Evolutionary conservation across 176 grass and related monocot genomes (phyloP).

Genomic region (Avena atlantica): DNA sequence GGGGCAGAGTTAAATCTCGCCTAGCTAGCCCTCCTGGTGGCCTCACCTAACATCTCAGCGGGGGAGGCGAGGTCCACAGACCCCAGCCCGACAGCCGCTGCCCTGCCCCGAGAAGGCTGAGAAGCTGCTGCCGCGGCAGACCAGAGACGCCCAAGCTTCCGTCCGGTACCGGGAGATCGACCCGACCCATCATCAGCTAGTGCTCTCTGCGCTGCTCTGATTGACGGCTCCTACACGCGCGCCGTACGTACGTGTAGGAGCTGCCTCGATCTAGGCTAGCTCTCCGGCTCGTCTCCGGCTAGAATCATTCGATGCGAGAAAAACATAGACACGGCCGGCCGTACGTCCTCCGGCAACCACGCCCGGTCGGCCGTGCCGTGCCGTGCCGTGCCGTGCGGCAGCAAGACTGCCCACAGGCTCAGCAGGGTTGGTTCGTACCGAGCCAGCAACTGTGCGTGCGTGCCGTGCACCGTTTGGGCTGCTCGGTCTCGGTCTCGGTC

Average conservation of each 20-base stretch:
- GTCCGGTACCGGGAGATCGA: neutral
- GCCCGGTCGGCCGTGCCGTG: neutral
- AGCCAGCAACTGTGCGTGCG: neutral
- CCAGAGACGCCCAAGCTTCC: neutral
- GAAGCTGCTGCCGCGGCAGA: slow-evolving; percentile 3
- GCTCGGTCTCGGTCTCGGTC: too few relatives aligned
- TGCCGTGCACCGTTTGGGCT: neutral
- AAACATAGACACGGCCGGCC: neutral
- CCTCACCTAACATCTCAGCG: neutral
- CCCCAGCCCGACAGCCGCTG: neutral
- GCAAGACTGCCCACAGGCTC: neutral
- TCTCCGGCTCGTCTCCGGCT: neutral
- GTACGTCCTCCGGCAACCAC: neutral
- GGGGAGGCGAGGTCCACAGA: neutral
- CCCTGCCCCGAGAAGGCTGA: neutral
- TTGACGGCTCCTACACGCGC: neutral
- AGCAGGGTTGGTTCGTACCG: neutral
- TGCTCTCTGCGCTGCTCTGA: neutral
- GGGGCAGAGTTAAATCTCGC: neutral
- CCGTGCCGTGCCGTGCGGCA: neutral
- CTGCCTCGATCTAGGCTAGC: neutral
- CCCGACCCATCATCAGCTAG: neutral
- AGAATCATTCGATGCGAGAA: neutral
- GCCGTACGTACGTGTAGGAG: neutral
- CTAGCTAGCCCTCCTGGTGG: too few relatives aligned